Evolutionary conservation across 2,329 filamentous ascomycete species (phyloP), one percentile per base, ranked within the genome.

Genomic region (Pseudopyrenochaeta lycopersici): DNA sequence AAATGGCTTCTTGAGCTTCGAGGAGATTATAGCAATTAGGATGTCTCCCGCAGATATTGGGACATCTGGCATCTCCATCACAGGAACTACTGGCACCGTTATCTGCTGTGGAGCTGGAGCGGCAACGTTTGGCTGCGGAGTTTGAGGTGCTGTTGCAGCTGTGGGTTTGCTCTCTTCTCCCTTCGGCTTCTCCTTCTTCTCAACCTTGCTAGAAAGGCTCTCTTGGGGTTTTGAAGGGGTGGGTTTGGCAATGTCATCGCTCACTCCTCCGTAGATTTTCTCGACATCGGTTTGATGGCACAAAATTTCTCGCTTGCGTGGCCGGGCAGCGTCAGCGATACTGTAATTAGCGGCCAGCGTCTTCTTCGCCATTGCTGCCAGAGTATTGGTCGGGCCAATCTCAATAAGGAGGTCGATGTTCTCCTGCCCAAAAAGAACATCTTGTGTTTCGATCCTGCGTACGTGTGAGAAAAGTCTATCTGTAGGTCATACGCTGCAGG

Each of bases 381-480:
- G 87, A 21, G 95, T 99, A 78, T 98, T 93, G 70, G 94, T 93
- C 21, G 95, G 95, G 76, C 95, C 95, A 68, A 99, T 90, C 79
- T 99, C 95, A 70, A 99, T 95, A 73, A 99, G 96, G 74, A 95
- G 89, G 85, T 99, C 95, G 45, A 95, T 96, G 46, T 88, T 90
- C 82, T 96, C 95, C 79, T 97, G 92, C 63, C 90, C 94, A 68
- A 99, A 90, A 73, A 99, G 94, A 70, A 99, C 95, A 94, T 99
- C 95, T 81, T 99, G 95, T 49, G 95, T 99, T 82, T 99, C 95
- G 79, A 99, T 99, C 95, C n/a, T n/a, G n/a, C n/a, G n/a, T n/a
- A n/a, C n/a, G n/a, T n/a, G n/a, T n/a, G n/a, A n/a, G n/a, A n/a
- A n/a, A n/a, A n/a, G n/a, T n/a, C n/a, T n/a, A n/a, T n/a, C n/a